Base-by-base conservation (phyloP, 2,329 filamentous ascomycete genomes). In the Colletotrichum tofieldiae region DNA sequence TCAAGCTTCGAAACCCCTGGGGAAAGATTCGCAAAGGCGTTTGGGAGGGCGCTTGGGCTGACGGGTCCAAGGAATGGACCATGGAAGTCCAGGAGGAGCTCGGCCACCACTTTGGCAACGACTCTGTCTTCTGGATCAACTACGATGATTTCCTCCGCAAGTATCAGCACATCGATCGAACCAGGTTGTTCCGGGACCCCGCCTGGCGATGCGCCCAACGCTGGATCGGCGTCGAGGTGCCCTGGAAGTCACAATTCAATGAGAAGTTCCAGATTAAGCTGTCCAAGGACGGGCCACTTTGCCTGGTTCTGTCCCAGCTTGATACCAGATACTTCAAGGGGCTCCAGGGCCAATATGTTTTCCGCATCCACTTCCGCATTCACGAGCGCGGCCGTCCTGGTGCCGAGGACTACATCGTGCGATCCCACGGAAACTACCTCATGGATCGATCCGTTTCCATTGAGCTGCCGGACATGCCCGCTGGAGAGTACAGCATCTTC, bases 51-150 rank as follows among this genome's bases (percentile, higher is more conserved):
- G 78, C 89, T 0, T 91, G 87, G 88, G 86, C 84, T 20, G 89
- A 91, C 73, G 89, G 89, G 0, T 89, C 86, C 39, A 89, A 89
- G 77, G 89, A 91, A 76, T 91, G 90, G 85, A 91, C 89, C 0
- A 82, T 85, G 1, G 88, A 90, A 32, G 86, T 86, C 45, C 87
- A 90, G 61, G 82, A 86, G 69, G 89, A 91, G 78, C 85, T 91
- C 1, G 84, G 83, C 52, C 89, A 91, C 76, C 86, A 85, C 39
- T 91, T 91, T 68, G 89, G 89, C 29, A 88, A 87, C 74, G 89
- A 91, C 75, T 90, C 88, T 0, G 88, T 90, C 16, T 91, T 91
- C 76, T 91, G 89, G 89, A 91, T 91, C 71, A 85, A 88, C 1
- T 91, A 90, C 76, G 84, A 88, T 62, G 90, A 92, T 75, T 83